Evolutionary conservation across 1,139 yeast genomes (phyloP).

Genomic region (Debaryomyces fabryi): DNA sequence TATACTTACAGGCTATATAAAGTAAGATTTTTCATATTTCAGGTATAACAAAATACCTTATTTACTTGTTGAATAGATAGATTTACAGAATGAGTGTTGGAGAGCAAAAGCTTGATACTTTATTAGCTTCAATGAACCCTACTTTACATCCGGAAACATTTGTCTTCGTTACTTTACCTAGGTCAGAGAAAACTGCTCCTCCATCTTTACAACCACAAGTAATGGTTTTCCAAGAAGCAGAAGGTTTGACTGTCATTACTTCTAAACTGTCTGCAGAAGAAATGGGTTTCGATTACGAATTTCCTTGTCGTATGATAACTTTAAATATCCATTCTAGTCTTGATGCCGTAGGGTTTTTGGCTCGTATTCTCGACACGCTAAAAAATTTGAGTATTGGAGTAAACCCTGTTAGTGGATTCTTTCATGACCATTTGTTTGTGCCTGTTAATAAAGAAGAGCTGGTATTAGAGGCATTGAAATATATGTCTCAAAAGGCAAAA

Average conservation of each 20-base stretch:
- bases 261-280: constrained; percentile 8
- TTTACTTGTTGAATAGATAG: background rate
- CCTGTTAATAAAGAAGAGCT: background rate
- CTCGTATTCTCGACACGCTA: background rate
- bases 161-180: constrained; percentile 1
- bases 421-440: background rate
- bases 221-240: constrained; percentile 3
- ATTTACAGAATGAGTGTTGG: background rate
- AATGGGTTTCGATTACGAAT: constrained; percentile 5
- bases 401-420: background rate
- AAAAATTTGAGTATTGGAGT: background rate
- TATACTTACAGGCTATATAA: background rate
- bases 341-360: constrained; percentile 4
- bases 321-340: constrained; percentile 4
- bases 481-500: background rate
- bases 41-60: background rate
- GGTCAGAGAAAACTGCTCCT: background rate
- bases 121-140: constrained; percentile 6
- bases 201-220: constrained; percentile 1
- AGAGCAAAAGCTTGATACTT: background rate
- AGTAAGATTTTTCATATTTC: too few species aligned
- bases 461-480: background rate
- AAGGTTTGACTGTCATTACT: constrained; percentile 2
- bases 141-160: constrained; percentile 2
- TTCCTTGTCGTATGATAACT: constrained; percentile 2